Conservation (phyloP, 352 stramenopile genomes). For the Pilasporangium apinafurcum region DNA sequence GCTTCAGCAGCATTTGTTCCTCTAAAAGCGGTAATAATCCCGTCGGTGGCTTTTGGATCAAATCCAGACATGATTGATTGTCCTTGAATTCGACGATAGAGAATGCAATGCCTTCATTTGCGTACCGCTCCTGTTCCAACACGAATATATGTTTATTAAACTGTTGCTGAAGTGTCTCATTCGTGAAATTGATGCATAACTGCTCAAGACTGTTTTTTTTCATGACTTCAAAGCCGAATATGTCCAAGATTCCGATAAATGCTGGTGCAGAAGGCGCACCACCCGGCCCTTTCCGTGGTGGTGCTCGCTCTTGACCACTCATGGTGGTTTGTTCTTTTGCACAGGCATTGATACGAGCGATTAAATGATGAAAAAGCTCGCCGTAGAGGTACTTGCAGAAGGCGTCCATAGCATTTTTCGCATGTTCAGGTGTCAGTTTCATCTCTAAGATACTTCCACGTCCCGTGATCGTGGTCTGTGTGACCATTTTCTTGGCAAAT, state of each 20-base stretch:
- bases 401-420: constrained; percentile 76
- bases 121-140: constrained; percentile 76
- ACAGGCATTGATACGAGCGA: constrained; percentile 67
- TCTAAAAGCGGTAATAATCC: constrained; percentile 81
- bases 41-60: constrained; percentile 77
- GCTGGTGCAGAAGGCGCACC: constrained; percentile 4
- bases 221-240: constrained; percentile 91
- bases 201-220: constrained; percentile 86
- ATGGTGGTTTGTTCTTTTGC: constrained; percentile 46
- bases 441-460: constrained; percentile 72
- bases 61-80: constrained; percentile 69
- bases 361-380: constrained; percentile 73
- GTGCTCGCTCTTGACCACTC: constrained; percentile 12
- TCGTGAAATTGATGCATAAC: constrained; percentile 90
- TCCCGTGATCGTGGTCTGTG: constrained; percentile 73
- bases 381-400: constrained; percentile 85
- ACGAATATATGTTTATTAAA: constrained; percentile 89
- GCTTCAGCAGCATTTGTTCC: constrained; percentile 84
- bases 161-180: constrained; percentile 87
- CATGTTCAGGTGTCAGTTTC: constrained; percentile 60
- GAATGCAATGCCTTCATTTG: constrained; percentile 64
- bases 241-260: constrained; percentile 88
- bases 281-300: too few relatives aligned
- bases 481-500: constrained; percentile 79
- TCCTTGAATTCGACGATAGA: constrained; percentile 80